Base-by-base conservation (phyloP, 805 yeast species). In the Hyphopichia homilentoma region DNA sequence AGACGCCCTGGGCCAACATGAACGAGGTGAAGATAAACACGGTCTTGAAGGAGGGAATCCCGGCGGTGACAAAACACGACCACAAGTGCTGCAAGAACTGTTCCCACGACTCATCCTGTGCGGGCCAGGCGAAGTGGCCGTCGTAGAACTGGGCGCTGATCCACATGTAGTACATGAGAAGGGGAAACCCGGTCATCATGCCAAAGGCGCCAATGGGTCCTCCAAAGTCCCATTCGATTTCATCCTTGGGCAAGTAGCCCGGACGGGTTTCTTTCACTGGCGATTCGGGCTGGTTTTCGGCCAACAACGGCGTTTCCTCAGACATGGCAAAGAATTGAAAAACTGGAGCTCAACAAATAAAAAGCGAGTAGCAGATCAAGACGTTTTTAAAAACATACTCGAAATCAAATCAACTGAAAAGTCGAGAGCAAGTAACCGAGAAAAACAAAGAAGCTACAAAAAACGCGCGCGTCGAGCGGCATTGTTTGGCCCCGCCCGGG, bases 81-180 rank as follows among this genome's bases (percentile, higher is more conserved):
- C 63, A 68, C 43, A 77, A 55, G 36, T 66, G 71, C 29, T 35
- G 40, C 8, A 70, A 36, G 48, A 77, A 87, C 2, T 61, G 72
- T 16, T 36, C 19, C 76, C 74, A 81, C 6, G 73, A 48, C 57
- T 83, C 77, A 30, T 65, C 78, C 4, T 55, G 68, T 0, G 56
- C 52, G 3, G 96, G 96, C 57, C 70, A 61, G 16, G 95, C 87
- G 18, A 85, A 70, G 30, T 65, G 51, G 2, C 96, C 96, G 41
- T 66, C 66, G 60, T 87, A 86, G 57, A 82, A 88, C 40, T 76
- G 75, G 32, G 93, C 90, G 49, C 87, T 74, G 34, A 90, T 79
- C 94, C 96, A 90, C 93, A 93, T 83, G 63, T 93, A 93, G 72
- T 82, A 86, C 98, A 93, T 93, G 52, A 93, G 69, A 29, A 81